Evolutionary conservation across 176 grass and related monocot genomes (phyloP).

Genomic region (Triticum monococcum): DNA sequence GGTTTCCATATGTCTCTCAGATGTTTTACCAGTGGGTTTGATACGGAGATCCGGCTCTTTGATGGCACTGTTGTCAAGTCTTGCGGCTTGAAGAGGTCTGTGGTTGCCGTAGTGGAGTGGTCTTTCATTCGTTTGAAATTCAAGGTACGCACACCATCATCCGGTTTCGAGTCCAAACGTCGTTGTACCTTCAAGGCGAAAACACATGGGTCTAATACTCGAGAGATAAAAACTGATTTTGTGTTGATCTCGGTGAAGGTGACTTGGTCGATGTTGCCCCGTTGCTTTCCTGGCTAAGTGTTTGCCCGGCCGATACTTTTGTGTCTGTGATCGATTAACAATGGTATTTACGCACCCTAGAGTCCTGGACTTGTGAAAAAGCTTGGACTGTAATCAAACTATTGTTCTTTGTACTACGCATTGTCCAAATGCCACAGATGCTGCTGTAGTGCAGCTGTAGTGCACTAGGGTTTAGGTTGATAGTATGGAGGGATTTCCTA

Average conservation of each 20-base stretch:
- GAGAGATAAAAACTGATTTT: background rate
- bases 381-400: background rate
- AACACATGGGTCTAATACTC: background rate
- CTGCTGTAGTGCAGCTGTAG: background rate
- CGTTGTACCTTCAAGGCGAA: background rate
- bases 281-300: background rate
- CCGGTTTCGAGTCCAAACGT: background rate
- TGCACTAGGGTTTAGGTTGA: background rate
- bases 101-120: background rate
- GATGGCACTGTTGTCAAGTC: background rate
- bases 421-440: background rate
- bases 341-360: too few relatives aligned
- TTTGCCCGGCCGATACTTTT: background rate
- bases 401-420: background rate
- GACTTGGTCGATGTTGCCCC: background rate
- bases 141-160: background rate
- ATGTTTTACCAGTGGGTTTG: background rate
- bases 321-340: background rate
- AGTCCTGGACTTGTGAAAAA: too few relatives aligned
- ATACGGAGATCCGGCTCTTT: background rate
- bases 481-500: background rate
- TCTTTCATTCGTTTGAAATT: slow-evolving; percentile 7
- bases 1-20: background rate
- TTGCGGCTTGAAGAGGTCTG: background rate
- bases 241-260: background rate